Evolutionary conservation across 1,284 basidiomycete species (phyloP).

Genomic region (Cystobasidium slooffiae): DNA sequence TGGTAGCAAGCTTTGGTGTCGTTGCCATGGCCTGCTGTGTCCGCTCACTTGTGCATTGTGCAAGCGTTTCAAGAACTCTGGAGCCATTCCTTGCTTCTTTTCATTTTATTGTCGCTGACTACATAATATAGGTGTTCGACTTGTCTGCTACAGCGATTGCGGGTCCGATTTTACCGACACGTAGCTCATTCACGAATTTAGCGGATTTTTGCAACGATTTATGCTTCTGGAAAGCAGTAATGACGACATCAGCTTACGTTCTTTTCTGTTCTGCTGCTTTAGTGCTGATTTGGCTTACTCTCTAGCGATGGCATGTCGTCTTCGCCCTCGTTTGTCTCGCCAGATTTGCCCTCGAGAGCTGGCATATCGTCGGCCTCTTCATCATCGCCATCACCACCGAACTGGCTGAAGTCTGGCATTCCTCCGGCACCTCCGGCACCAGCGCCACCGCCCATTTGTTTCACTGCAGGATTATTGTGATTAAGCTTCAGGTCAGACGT

Average conservation of each 20-base stretch:
- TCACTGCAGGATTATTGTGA: slow-evolving; percentile 36
- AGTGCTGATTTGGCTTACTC: neutral
- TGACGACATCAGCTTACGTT: neutral
- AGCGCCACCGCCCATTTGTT: slow-evolving; percentile 41
- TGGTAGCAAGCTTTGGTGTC: too few species aligned
- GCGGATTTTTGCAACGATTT: neutral
- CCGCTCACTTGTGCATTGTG: too few species aligned
- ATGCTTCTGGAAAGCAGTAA: neutral
- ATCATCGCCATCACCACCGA: slow-evolving; percentile 50
- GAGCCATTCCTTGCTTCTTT: too few species aligned
- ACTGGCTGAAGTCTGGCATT: slow-evolving; percentile 48
- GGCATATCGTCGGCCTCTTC: slow-evolving; percentile 44
- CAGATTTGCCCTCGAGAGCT: slow-evolving; percentile 22
- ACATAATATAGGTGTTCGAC: too few species aligned
- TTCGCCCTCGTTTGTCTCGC: neutral
- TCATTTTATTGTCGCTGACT: too few species aligned
- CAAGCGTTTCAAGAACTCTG: too few species aligned
- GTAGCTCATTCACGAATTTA: neutral
- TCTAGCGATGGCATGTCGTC: slow-evolving; percentile 43
- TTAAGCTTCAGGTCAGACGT: neutral
- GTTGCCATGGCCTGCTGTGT: too few species aligned
- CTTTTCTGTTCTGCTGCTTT: too few species aligned
- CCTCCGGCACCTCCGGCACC: slow-evolving; percentile 46
- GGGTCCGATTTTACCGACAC: neutral
- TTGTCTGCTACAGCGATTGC: neutral